phyloP scores from a whole-genome alignment of 208 protist species.

The Zelonia costaricensis region DNA sequence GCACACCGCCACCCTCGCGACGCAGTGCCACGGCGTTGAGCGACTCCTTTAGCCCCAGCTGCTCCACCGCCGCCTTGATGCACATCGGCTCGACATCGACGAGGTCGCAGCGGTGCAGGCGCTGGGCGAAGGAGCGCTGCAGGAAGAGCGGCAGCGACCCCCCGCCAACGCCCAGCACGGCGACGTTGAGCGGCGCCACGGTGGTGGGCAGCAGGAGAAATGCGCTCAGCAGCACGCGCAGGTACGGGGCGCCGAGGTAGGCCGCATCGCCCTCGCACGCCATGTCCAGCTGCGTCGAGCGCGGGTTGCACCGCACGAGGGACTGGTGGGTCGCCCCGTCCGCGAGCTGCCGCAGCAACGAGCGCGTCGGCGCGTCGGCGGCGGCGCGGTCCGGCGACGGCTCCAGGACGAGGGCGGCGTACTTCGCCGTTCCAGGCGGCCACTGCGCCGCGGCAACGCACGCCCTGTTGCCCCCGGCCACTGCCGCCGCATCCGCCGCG shows the following conservation, averaged over 20 bases:
- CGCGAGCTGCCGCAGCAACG: constrained; percentile 41
- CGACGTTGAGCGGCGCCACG: constrained; percentile 52
- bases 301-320: constrained; percentile 71
- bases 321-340: constrained; percentile 83
- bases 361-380: constrained; percentile 3
- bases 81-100: constrained; percentile 82
- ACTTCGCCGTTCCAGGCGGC: constrained; percentile 69
- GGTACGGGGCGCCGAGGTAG: constrained; percentile 79
- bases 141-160: constrained; percentile 79
- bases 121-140: constrained; percentile 60
- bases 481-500: constrained; percentile 1
- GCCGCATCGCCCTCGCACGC: constrained; percentile 64
- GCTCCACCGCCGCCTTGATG: constrained; percentile 68
- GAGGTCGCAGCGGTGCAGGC: constrained; percentile 59
- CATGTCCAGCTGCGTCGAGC: constrained; percentile 36
- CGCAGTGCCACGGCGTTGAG: constrained; percentile 30
- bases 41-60: constrained; percentile 67
- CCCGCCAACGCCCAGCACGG: constrained; percentile 79
- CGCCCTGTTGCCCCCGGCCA: background rate
- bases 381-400: constrained; percentile 16
- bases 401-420: constrained; percentile 68
- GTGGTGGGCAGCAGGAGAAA: constrained; percentile 62
- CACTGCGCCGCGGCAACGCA: constrained; percentile 37
- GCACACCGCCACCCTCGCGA: constrained; percentile 31
- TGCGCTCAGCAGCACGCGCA: constrained; percentile 74